These are phyloP conservation scores for Alternaria arborescens DNA, from an alignment of 2,329 filamentous ascomycete species.

Conservation along the genomic window DNA sequence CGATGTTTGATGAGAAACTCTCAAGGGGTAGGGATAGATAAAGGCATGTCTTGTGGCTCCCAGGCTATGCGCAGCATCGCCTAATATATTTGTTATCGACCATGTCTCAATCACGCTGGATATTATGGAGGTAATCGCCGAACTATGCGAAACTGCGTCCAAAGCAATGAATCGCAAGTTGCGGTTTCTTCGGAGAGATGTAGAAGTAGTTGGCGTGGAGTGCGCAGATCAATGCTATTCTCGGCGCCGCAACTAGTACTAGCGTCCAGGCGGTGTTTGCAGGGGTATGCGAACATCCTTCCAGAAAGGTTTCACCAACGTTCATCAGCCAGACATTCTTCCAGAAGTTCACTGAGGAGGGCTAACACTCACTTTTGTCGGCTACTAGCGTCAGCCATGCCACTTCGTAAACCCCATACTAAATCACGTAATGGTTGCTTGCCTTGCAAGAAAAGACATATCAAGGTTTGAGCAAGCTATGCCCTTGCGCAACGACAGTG, in stretches of 20 bases:
- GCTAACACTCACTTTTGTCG: not conserved
- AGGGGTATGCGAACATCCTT: not conserved
- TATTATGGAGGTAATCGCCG: fast-evolving
- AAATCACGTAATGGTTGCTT: slow-evolving; percentile 8
- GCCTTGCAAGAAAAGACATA: slow-evolving; percentile 6
- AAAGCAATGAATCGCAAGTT: not conserved
- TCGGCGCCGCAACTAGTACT: not conserved
- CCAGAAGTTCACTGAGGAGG: not conserved
- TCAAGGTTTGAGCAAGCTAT: not conserved
- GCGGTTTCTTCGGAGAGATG: not conserved
- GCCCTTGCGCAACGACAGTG: not conserved
- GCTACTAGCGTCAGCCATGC: not conserved
- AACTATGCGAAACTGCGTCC: fast-evolving
- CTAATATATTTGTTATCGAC: too few species aligned
- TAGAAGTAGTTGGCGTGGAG: not conserved
- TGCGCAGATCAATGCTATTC: not conserved
- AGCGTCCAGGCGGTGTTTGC: not conserved
- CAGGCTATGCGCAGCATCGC: too few species aligned
- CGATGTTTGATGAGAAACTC: slow-evolving; percentile 21
- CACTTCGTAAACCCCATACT: slow-evolving; percentile 4
- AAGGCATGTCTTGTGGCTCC: too few species aligned
- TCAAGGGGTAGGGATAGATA: too few species aligned
- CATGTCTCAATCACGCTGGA: too few species aligned
- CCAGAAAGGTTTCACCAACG: not conserved
- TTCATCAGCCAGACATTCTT: not conserved